Conservation (phyloP, 2,329 filamentous ascomycete genomes). For the Sarocladium oryzae region DNA sequence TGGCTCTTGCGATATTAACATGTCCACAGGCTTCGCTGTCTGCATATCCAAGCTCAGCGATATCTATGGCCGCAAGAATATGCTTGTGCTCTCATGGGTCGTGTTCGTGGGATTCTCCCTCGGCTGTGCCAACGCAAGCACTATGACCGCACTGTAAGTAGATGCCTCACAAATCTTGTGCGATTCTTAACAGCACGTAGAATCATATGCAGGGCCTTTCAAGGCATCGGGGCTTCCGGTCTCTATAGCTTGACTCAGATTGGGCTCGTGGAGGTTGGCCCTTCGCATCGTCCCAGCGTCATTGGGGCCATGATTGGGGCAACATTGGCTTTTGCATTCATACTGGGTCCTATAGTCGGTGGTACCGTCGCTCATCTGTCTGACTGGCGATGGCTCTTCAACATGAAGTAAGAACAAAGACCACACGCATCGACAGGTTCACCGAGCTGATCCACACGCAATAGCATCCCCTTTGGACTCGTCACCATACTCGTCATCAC, state of each 20-base stretch:
- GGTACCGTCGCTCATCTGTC: slow-evolving; percentile 47
- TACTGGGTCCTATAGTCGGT: slow-evolving; percentile 52
- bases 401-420: slow-evolving; percentile 45
- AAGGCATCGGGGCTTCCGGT: slow-evolving; percentile 55
- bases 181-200: slow-evolving; percentile 24
- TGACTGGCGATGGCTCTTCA: slow-evolving; percentile 55
- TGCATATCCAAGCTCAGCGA: slow-evolving; percentile 54
- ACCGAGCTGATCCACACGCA: neutral
- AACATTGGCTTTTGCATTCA: slow-evolving; percentile 50
- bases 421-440: slow-evolving; percentile 10
- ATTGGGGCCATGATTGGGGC: slow-evolving; percentile 49
- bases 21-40: slow-evolving; percentile 51
- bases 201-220: slow-evolving; percentile 51
- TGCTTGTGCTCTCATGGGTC: slow-evolving; percentile 44
- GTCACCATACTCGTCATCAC: slow-evolving; percentile 40
- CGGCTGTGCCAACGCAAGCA: slow-evolving; percentile 42
- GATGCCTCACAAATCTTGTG: neutral
- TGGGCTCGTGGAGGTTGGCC: slow-evolving; percentile 49
- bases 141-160: slow-evolving; percentile 45
- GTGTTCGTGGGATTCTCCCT: slow-evolving; percentile 50
- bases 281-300: slow-evolving; percentile 43
- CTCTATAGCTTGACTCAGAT: slow-evolving; percentile 55
- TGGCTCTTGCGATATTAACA: no score
- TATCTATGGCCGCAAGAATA: slow-evolving; percentile 48
- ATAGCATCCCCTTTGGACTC: slow-evolving; percentile 43